These are phyloP conservation scores for Colletotrichum sp. DNA, from an alignment of 2,329 filamentous ascomycete species.

Conservation along the genomic window DNA sequence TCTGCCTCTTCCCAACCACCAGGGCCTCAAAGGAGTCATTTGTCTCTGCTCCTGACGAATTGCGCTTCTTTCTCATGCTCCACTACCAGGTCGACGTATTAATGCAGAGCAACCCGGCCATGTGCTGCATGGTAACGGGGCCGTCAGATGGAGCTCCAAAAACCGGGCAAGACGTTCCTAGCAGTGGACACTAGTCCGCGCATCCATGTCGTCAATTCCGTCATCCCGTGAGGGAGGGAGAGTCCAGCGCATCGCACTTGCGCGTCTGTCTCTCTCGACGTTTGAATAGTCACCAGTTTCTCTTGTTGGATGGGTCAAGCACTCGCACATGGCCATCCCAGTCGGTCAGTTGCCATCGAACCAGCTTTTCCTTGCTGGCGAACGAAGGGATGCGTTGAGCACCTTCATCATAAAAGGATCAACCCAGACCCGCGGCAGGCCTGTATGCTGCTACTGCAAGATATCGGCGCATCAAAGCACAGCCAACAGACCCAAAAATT, in stretches of 20 bases:
- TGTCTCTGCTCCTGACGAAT: neutral
- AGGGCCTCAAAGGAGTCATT: neutral
- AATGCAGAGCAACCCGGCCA: neutral
- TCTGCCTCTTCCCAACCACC: neutral
- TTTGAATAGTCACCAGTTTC: neutral
- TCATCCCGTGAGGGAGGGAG: neutral
- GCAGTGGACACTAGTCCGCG: neutral
- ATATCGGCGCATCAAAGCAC: neutral
- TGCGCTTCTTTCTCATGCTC: neutral
- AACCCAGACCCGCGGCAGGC: neutral
- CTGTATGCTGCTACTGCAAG: neutral
- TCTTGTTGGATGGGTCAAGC: neutral
- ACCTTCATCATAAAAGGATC: neutral
- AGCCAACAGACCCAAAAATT: neutral
- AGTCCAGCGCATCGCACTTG: neutral
- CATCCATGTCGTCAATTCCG: slow-evolving; percentile 5
- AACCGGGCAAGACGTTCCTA: neutral
- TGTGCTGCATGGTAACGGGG: neutral
- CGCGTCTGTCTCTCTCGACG: neutral
- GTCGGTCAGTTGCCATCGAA: neutral
- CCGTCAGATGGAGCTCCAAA: neutral
- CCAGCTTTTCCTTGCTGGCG: neutral
- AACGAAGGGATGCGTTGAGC: neutral
- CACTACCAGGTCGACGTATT: neutral
- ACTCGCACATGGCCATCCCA: slow-evolving; percentile 1